Conservation (phyloP, 139 green algal genomes). For the Micractinium conductrix region DNA sequence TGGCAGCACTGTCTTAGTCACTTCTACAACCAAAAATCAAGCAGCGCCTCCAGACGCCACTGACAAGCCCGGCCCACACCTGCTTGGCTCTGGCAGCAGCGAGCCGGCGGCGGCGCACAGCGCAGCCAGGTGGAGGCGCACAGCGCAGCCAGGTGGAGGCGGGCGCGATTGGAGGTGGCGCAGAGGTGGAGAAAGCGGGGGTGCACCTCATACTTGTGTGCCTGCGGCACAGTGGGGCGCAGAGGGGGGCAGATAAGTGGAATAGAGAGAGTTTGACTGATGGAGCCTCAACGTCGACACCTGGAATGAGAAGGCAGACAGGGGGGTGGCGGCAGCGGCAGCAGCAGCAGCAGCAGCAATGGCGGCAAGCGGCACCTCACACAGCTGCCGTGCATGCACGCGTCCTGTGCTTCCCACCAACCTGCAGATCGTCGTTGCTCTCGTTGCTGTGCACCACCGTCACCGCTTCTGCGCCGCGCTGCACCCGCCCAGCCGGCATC, state of each 20-base stretch:
- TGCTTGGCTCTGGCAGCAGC: conserved; percentile 59
- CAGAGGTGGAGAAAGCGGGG: conserved; percentile 56
- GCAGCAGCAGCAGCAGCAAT: no score
- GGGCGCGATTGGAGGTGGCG: conserved; percentile 25
- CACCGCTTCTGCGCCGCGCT: not conserved
- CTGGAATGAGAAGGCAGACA: no score
- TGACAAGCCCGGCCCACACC: no score
- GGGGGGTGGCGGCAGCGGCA: no score
- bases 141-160: conserved; percentile 68
- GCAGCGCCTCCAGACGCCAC: no score
- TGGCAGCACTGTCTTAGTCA: no score
- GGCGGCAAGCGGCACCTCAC: no score
- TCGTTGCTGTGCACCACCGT: not conserved
- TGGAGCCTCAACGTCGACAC: no score
- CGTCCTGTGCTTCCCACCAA: not conserved
- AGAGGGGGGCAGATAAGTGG: not conserved
- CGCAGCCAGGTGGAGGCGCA: conserved; percentile 69
- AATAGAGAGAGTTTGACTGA: not conserved
- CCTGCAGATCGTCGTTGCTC: conserved; percentile 9
- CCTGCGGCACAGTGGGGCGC: conserved; percentile 33
- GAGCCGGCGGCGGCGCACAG: conserved; percentile 64
- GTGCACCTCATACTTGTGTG: conserved; percentile 57
- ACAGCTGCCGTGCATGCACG: no score
- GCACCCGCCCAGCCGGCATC: not conserved
- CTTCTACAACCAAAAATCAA: no score